Percentiles rank a stretch among this genome's conserved stretches.
phyloP scores from a whole-genome alignment of 139 green algal species.

The Chloropicon primus region DNA sequence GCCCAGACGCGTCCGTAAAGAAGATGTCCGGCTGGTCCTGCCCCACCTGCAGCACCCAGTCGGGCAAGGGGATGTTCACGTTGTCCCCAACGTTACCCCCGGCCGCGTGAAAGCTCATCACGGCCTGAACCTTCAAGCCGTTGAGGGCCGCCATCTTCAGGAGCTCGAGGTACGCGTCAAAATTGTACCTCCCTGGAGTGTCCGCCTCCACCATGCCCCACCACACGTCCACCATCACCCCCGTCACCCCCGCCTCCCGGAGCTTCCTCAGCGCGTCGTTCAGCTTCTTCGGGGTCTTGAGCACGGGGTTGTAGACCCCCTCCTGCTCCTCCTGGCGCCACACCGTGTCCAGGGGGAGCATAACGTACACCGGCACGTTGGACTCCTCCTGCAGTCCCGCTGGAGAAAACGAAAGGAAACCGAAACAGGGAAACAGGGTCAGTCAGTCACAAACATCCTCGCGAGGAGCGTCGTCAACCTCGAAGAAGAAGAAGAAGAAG shows the following conservation, averaged over 20 bases:
- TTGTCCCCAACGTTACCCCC: constrained; percentile 86
- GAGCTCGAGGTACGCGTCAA: constrained; percentile 59
- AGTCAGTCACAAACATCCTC: too few relatives aligned
- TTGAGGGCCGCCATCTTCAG: constrained; percentile 65
- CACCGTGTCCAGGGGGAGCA: constrained; percentile 96
- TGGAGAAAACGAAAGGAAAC: neutral
- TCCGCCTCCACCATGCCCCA: constrained; percentile 87
- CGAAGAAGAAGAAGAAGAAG: too few relatives aligned
- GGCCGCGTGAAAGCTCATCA: constrained; percentile 88
- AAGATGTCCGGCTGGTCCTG: constrained; percentile 84
- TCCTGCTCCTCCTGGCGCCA: constrained; percentile 19
- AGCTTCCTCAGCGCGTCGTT: constrained; percentile 71
- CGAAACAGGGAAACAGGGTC: neutral
- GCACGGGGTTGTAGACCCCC: constrained; percentile 25
- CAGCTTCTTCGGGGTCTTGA: constrained; percentile 44
- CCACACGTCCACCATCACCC: constrained; percentile 80
- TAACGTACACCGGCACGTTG: constrained; percentile 82
- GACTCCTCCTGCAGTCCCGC: neutral
- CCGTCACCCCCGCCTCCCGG: constrained; percentile 49
- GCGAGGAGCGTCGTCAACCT: too few relatives aligned
- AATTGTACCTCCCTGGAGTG: constrained; percentile 65
- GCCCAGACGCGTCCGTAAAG: constrained; percentile 78
- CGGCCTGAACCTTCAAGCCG: constrained; percentile 72
- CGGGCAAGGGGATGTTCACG: constrained; percentile 75
- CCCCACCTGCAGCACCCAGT: constrained; percentile 85